phyloP scores from a whole-genome alignment of 2,329 filamentous ascomycete species.

The Aspergillus sp. region DNA sequence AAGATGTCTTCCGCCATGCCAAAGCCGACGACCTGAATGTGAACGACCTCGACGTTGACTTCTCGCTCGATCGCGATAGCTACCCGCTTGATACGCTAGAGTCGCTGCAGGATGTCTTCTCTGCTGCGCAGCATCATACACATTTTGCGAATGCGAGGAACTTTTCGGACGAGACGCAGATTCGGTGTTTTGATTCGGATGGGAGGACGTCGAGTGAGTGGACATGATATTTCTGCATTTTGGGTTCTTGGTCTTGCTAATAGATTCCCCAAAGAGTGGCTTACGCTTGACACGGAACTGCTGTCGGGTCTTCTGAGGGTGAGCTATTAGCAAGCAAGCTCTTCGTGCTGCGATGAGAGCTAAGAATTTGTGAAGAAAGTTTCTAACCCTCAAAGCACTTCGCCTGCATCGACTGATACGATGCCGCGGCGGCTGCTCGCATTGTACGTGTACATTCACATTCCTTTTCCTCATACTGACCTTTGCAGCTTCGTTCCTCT shows the following conservation, averaged over 20 bases:
- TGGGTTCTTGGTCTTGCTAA: no score
- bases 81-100: slow-evolving; percentile 20
- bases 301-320: neutral
- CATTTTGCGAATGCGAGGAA: slow-evolving; percentile 20
- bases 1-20: slow-evolving; percentile 21
- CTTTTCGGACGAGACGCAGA: slow-evolving; percentile 17
- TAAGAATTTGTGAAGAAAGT: neutral
- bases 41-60: slow-evolving; percentile 23
- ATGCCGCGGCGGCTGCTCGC: slow-evolving; percentile 13
- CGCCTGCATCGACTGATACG: neutral
- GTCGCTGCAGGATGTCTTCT: slow-evolving; percentile 26
- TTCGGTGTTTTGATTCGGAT: slow-evolving; percentile 19
- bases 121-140: slow-evolving; percentile 21
- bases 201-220: neutral
- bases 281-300: neutral
- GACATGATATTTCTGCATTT: no score
- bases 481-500: slow-evolving; percentile 18
- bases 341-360: no score
- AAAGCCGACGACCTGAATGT: slow-evolving; percentile 12
- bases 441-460: slow-evolving; percentile 6
- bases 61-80: slow-evolving; percentile 8
- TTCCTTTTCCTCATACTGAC: neutral
- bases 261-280: neutral
- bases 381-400: neutral
- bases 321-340: neutral